A percentile compares a stretch with the other conserved stretches of the same genome.
Conservation (phyloP, 805 yeast genomes). For the Metschnikowia sp. region DNA sequence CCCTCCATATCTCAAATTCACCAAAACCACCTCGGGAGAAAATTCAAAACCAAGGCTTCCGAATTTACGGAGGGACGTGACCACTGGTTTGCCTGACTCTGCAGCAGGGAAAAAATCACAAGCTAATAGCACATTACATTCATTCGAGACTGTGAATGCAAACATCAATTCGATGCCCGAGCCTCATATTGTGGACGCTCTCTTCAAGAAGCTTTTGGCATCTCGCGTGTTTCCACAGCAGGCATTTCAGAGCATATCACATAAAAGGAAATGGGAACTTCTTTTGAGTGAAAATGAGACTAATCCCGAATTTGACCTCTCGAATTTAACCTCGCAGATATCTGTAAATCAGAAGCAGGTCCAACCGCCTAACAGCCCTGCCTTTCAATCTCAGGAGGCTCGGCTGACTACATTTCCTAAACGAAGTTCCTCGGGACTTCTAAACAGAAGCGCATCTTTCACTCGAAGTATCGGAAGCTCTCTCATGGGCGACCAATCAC, state of each 20-base stretch:
- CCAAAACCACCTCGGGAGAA: neutral
- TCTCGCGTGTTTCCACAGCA: conserved; percentile 36
- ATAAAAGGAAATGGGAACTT: conserved; percentile 42
- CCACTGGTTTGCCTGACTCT: too few species aligned
- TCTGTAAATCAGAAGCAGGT: neutral
- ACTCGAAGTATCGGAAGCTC: neutral
- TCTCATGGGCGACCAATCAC: conserved; percentile 1
- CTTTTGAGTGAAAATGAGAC: conserved; percentile 39
- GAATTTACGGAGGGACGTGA: neutral
- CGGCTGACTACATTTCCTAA: neutral
- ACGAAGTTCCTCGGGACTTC: neutral
- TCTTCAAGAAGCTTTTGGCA: conserved; percentile 39
- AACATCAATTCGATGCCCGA: conserved; percentile 34
- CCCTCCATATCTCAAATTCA: conserved; percentile 3
- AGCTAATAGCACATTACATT: conserved; percentile 23
- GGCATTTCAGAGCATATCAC: conserved; percentile 30
- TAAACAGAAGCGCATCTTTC: neutral
- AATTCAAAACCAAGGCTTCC: neutral
- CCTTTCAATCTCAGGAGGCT: neutral
- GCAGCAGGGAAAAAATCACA: neutral
- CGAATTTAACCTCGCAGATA: conserved; percentile 17
- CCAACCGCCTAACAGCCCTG: neutral
- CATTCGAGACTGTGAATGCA: conserved; percentile 33
- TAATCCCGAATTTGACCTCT: conserved; percentile 35
- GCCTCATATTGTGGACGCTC: conserved; percentile 32